A percentile compares a stretch with the other conserved stretches of the same genome.
Conservation (phyloP, 768 basidiomycete species). For the Termitomyces sp. region DNA sequence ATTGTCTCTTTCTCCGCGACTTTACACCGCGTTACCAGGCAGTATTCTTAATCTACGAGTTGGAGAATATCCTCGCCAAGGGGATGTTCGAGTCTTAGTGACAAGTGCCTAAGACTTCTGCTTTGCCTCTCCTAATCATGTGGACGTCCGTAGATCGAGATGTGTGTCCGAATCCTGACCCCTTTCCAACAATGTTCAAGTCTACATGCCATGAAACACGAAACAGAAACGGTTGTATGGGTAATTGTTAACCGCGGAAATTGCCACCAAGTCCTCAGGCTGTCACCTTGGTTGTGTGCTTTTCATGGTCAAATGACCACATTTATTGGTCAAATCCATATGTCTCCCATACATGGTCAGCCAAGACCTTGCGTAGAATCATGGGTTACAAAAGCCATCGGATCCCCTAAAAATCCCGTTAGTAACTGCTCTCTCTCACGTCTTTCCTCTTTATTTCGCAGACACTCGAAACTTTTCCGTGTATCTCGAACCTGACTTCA, state of each 20-base stretch:
- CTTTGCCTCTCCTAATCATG: neutral
- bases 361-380: neutral
- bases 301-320: neutral
- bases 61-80: neutral
- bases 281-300: neutral
- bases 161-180: neutral
- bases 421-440: too few relatives aligned
- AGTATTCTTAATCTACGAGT: neutral
- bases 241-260: neutral
- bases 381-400: neutral
- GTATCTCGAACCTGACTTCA: neutral
- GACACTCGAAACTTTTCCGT: neutral
- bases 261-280: neutral
- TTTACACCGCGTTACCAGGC: neutral
- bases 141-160: neutral
- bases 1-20: neutral
- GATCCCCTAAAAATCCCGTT: neutral
- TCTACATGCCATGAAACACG: neutral
- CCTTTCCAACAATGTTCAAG: neutral
- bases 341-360: neutral
- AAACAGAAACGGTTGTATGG: neutral
- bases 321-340: neutral
- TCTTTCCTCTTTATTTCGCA: neutral
- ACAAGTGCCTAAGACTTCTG: too few relatives aligned
- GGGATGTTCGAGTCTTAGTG: neutral